Evolutionary conservation across 352 stramenopile species (phyloP), one percentile per base, ranked within the genome.

Genomic region (Phytopythium chamaehyphon): DNA sequence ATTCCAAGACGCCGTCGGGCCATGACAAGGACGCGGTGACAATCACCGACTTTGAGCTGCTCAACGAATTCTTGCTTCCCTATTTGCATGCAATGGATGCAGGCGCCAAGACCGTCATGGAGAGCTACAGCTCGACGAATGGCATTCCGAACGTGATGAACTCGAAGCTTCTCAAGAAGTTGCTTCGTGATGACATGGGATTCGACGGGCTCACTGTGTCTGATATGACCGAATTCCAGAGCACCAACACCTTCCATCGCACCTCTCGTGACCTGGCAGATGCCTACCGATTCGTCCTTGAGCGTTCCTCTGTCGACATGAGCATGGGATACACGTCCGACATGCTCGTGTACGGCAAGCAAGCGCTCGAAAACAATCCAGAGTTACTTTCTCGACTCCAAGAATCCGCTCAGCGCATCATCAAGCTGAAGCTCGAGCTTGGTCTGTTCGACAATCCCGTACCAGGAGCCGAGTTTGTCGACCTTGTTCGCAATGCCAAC

Each of bases 61-160:
- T 89, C 36, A 91, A 91, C 51, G 86, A 86, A 55, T 90, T 92
- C 35, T 66, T 83, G 10, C 82, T 71, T 8, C 66, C 86, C 0
- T 96, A 91, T 51, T 61, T 85, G 22, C 69, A 78, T 0, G 83
- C 73, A 1, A 74, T 93, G 12, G 66, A 86, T 3, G 69, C 87
- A n/a, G 79, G 76, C 3, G 81, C 76, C 8, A 68, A 90, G 51
- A 90, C 89, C 0, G 78, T 88, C 1, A 98, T 98, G 93, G 88
- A 97, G 63, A 92, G 61, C 47, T 98, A 98, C 66, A 83, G 83
- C 33, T 86, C 94, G 53, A 49, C 94, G 19, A 96, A 96, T 47
- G 86, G 84, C 15, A 73, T 95, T 6, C 90, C 92, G 0, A 79
- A 96, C 12, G 71, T 93, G 0, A 65, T 73, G 5, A 97, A 83